These are phyloP conservation scores for Candida silvicultrix DNA, from an alignment of 805 yeast genomes.

Conservation along the genomic window DNA sequence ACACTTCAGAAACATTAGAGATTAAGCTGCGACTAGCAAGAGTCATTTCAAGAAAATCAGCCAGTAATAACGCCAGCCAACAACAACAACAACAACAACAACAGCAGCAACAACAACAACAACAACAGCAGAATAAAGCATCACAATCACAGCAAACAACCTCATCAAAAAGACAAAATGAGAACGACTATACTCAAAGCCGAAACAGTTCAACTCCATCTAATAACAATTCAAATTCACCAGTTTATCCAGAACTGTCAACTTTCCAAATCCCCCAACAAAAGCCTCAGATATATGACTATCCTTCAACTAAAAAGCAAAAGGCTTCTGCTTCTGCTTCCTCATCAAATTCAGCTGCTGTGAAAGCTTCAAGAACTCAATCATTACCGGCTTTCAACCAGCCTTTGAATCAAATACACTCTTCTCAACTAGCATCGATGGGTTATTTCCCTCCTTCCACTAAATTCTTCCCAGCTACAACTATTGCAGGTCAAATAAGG, in stretches of 20 bases:
- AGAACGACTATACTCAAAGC: neutral
- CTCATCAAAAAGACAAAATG: neutral
- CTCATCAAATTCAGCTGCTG: constrained; percentile 30
- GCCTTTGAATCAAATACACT: constrained; percentile 7
- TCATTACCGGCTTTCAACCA: constrained; percentile 30
- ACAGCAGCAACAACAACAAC: constrained; percentile 6
- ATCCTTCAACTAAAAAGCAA: neutral
- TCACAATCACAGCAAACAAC: neutral
- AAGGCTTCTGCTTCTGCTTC: neutral
- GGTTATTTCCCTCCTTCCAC: neutral
- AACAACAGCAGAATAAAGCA: constrained; percentile 5
- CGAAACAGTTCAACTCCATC: neutral
- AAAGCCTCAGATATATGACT: neutral
- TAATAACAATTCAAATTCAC: neutral
- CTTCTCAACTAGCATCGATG: constrained; percentile 4
- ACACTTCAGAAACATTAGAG: constrained; percentile 47
- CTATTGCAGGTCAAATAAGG: constrained; percentile 22
- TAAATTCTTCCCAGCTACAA: constrained; percentile 7
- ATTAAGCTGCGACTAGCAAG: constrained; percentile 40
- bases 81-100: constrained; percentile 7
- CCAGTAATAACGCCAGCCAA: constrained; percentile 4
- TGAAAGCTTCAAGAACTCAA: constrained; percentile 36
- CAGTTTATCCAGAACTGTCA: neutral
- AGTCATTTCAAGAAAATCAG: constrained; percentile 4
- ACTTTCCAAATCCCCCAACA: neutral